Base-by-base conservation (phyloP, 2,329 filamentous ascomycete species). In the Delphinella strobiligena region DNA sequence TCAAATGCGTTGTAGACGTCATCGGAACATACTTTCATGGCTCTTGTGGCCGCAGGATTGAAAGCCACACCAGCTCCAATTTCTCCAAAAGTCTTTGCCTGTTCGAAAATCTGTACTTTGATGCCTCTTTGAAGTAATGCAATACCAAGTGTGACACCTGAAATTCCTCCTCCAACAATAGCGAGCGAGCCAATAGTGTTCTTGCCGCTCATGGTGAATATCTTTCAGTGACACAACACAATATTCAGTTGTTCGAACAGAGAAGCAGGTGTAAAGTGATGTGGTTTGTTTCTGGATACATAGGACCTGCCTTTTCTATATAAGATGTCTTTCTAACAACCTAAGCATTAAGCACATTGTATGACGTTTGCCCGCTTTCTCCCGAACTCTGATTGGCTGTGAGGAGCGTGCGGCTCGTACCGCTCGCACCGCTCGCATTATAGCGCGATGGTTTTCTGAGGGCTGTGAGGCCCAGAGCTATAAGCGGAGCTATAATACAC, bases 141-240 rank as follows among this genome's bases (percentile, higher is more conserved):
- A 34, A 72, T 64, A 17, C 70, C 71, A 7, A 78, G 64, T 7
- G 60, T 60, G 14, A 77, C 60, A 18, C 75, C 75, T 18, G 67
- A 68, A 43, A 78, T 75, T 30, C 74, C 75, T 31, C 72, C 73
- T 43, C 74, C 74, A 12, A 78, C 58, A 31, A 79, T 72, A 47
- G 74, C 73, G 43, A 75, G 36, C 3, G 24, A 53, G 38, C 59
- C 61, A 51, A 65, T 62, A 19, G 55, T 47, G 40, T 60, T 64
- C 12, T 30, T 37, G 17, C n/a, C 15, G 12, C 29, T 7, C 40
- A 42, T 42, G 22, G 12, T 27, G 22, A 27, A 27, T 27, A 12
- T 27, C 22, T 27, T 7, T 27, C 12, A 12, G 22, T 27, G 22
- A 12, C 7, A 27, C 22, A 12, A 27, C 22, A 12, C 7, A 27